Evolutionary conservation across 2,329 filamentous ascomycete species (phyloP).

Genomic region (Xylariomycetidae sp.): DNA sequence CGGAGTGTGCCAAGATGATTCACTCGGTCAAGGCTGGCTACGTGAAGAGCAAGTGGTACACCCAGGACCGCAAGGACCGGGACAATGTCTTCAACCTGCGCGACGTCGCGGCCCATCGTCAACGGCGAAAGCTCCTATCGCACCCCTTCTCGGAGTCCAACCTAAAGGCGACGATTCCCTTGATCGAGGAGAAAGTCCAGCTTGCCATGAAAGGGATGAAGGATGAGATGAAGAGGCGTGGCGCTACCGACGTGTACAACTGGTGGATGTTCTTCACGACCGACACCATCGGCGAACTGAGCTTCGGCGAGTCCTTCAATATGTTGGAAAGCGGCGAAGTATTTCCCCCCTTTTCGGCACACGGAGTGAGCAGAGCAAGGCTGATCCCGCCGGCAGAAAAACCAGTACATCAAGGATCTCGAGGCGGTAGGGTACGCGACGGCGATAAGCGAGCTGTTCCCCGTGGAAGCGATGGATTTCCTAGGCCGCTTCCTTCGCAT

Average conservation of each 20-base stretch:
- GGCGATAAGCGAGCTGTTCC: conserved; percentile 23
- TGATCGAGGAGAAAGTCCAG: conserved; percentile 30
- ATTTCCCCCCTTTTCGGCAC: conserved; percentile 5
- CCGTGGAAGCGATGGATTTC: too few species aligned
- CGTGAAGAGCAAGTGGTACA: conserved; percentile 22
- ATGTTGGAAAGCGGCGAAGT: conserved; percentile 46
- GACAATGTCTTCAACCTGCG: conserved; percentile 34
- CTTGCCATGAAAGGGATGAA: conserved; percentile 37
- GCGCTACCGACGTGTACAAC: conserved; percentile 40
- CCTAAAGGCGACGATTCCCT: conserved; percentile 24
- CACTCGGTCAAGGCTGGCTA: conserved; percentile 25
- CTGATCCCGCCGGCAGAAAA: conserved; percentile 26
- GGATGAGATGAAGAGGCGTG: conserved; percentile 33
- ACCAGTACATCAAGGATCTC: conserved; percentile 34
- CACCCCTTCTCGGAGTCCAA: conserved; percentile 31
- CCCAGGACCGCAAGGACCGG: conserved; percentile 5
- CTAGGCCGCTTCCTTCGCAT: conserved; percentile 13
- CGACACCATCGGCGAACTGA: conserved; percentile 47
- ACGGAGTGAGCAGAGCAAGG: not conserved
- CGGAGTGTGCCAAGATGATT: conserved; percentile 17
- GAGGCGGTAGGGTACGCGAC: conserved; percentile 18
- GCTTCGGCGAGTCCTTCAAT: conserved; percentile 49
- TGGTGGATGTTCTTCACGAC: conserved; percentile 50
- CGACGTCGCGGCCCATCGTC: conserved; percentile 32
- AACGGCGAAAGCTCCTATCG: conserved; percentile 36